These are phyloP conservation scores for Scutellaria barbata DNA, from an alignment of 257 asterid genomes.

Conservation along the genomic window DNA sequence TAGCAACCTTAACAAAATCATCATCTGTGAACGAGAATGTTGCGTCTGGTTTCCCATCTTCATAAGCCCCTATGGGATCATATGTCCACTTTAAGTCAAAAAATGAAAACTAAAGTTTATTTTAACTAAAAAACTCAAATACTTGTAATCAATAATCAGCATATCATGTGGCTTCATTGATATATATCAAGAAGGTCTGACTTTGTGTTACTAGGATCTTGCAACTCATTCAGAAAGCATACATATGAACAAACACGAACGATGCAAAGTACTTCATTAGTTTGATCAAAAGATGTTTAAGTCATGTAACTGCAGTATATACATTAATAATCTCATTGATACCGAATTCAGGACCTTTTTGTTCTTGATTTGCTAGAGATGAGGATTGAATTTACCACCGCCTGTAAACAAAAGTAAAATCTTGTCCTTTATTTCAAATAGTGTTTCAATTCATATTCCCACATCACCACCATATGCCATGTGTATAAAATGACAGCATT, in stretches of 20 bases:
- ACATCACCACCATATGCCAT: too few relatives aligned
- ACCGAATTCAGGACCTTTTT: neutral
- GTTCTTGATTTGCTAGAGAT: neutral
- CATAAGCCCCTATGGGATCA: constrained; percentile 58
- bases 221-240: neutral
- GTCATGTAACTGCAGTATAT: constrained; percentile 32
- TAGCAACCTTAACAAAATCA: constrained; percentile 56
- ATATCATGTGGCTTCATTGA: constrained; percentile 51
- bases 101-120: neutral
- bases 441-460: too few relatives aligned
- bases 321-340: neutral
- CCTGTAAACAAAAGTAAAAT: too few relatives aligned
- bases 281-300: neutral
- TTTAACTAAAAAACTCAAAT: neutral
- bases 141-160: constrained; percentile 35
- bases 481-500: too few relatives aligned
- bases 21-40: constrained; percentile 90
- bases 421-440: too few relatives aligned
- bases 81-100: neutral
- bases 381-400: too few relatives aligned
- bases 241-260: neutral
- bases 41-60: constrained; percentile 95
- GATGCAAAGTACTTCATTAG: neutral
- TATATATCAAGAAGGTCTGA: neutral
- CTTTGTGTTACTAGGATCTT: neutral